Percentiles rank a stretch among this genome's conserved stretches.
Conservation (phyloP, 805 yeast genomes). For the Metschnikowia henanensis region DNA sequence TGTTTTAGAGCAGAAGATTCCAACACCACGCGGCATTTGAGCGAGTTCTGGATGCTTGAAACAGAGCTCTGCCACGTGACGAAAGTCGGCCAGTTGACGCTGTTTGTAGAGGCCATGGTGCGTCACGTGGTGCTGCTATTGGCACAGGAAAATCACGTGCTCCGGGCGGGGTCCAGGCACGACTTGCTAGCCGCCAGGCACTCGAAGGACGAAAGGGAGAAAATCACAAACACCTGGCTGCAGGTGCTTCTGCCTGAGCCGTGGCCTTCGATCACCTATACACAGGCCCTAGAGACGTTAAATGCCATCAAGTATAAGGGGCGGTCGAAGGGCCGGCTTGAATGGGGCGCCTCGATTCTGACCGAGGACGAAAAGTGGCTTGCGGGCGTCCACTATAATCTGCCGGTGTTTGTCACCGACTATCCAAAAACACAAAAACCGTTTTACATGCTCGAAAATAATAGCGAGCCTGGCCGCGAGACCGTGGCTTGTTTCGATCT, state of each 20-base stretch:
- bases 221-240: constrained; percentile 58
- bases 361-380: constrained; percentile 93
- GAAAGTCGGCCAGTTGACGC: constrained; percentile 58
- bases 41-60: constrained; percentile 98
- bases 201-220: constrained; percentile 33
- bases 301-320: constrained; percentile 45
- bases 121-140: constrained; percentile 26
- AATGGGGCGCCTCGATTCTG: constrained; percentile 74
- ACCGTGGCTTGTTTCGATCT: constrained; percentile 93
- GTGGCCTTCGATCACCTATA: constrained; percentile 77
- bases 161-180: constrained; percentile 22
- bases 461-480: constrained; percentile 17
- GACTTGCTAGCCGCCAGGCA: constrained; percentile 23
- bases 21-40: constrained; percentile 86
- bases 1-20: constrained; percentile 91
- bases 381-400: constrained; percentile 63
- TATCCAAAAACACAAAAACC: constrained; percentile 83
- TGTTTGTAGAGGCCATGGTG: constrained; percentile 70
- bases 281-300: constrained; percentile 63
- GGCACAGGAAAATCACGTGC: not conserved
- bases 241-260: constrained; percentile 38
- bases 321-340: constrained; percentile 23
- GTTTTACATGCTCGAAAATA: constrained; percentile 79
- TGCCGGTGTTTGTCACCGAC: constrained; percentile 87
- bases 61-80: constrained; percentile 77